These are phyloP conservation scores for Cryptosporidium ryanae DNA, from an alignment of 169 alveolate genomes.

Conservation along the genomic window DNA sequence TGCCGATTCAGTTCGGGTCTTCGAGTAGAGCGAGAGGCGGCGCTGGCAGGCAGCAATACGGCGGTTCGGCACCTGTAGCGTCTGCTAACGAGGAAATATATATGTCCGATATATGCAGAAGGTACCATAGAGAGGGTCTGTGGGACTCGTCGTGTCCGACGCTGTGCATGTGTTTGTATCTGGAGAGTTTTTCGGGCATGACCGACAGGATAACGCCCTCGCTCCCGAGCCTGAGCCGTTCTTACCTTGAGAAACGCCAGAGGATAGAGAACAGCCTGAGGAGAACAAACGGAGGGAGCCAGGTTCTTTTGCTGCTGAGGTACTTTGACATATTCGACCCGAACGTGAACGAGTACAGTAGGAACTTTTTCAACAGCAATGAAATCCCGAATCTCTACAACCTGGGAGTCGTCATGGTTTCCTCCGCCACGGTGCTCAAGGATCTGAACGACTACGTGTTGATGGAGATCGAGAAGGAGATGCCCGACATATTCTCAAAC, in stretches of 20 bases:
- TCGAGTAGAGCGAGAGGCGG: constrained; percentile 7
- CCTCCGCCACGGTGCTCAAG: constrained; percentile 16
- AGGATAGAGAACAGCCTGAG: constrained; percentile 48
- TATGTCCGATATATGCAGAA: constrained; percentile 55
- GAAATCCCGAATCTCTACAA: constrained; percentile 32
- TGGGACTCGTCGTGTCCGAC: constrained; percentile 75
- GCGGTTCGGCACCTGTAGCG: background rate
- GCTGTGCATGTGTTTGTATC: constrained; percentile 43
- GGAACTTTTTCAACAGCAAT: background rate
- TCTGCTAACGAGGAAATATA: constrained; percentile 7
- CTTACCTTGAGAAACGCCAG: constrained; percentile 43
- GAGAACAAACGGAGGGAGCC: constrained; percentile 2
- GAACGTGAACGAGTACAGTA: constrained; percentile 8
- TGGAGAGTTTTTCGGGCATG: constrained; percentile 3
- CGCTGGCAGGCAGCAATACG: background rate
- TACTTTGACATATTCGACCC: constrained; percentile 55
- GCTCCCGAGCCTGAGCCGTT: constrained; percentile 10
- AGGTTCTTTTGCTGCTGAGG: constrained; percentile 44
- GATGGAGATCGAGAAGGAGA: constrained; percentile 67
- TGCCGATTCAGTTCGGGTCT: constrained; percentile 8
- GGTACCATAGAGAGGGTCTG: constrained; percentile 66
- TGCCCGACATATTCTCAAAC: background rate
- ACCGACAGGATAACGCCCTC: constrained; percentile 11
- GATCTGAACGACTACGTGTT: constrained; percentile 55
- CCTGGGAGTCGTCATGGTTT: constrained; percentile 59